These are phyloP conservation scores for Starmerella vitae DNA, from an alignment of 805 yeast genomes.

Conservation along the genomic window DNA sequence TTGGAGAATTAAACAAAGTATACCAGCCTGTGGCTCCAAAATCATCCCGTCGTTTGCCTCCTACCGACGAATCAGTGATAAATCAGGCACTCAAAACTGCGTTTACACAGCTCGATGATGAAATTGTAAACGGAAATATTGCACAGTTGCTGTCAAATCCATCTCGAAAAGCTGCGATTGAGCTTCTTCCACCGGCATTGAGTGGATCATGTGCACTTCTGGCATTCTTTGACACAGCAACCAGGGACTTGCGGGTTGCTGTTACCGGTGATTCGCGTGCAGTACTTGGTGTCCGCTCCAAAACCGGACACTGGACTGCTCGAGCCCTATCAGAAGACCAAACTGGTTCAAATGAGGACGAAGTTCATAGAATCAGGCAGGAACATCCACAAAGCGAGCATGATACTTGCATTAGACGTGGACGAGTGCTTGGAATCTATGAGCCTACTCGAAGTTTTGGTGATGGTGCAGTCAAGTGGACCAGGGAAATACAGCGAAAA, in stretches of 20 bases:
- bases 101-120: constrained; percentile 71
- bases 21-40: constrained; percentile 39
- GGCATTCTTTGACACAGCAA: constrained; percentile 68
- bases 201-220: constrained; percentile 90
- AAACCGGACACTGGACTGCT: constrained; percentile 72
- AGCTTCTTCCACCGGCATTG: constrained; percentile 75
- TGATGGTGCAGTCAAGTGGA: constrained; percentile 85
- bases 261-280: constrained; percentile 96
- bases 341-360: constrained; percentile 82
- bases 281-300: constrained; percentile 47
- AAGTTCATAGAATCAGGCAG: constrained; percentile 62
- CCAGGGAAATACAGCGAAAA: constrained; percentile 56
- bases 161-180: constrained; percentile 49
- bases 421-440: constrained; percentile 80
- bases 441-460: constrained; percentile 97
- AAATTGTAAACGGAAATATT: constrained; percentile 65
- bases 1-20: constrained; percentile 53
- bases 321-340: constrained; percentile 78
- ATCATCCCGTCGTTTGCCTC: constrained; percentile 38
- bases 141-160: constrained; percentile 56
- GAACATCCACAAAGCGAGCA: constrained; percentile 77
- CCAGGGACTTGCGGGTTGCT: constrained; percentile 67
- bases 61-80: constrained; percentile 45
- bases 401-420: constrained; percentile 54
- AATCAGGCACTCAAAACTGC: constrained; percentile 74